Evolutionary conservation across 441 rosid species (phyloP).

Genomic region (Omphalea diandra): DNA sequence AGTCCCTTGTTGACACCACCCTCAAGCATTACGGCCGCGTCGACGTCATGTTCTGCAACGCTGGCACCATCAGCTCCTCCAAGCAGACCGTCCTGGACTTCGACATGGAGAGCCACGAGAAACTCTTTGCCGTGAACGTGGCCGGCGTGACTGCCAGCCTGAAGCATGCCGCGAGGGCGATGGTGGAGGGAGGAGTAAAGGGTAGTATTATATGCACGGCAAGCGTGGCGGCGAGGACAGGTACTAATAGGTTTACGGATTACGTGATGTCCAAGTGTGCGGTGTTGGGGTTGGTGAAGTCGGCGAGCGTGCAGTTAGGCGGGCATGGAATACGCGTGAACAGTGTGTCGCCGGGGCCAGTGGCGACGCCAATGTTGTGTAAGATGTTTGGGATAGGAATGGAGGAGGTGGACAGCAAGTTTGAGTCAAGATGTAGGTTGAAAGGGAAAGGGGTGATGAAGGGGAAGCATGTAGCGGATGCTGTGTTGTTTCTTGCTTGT

Average conservation of each 20-base stretch:
- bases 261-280: conserved; percentile 28
- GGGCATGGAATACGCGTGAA: conserved; percentile 22
- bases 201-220: conserved; percentile 36
- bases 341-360: conserved; percentile 18
- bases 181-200: conserved; percentile 26
- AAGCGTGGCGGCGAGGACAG: conserved; percentile 5
- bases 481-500: conserved; percentile 38
- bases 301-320: conserved; percentile 21
- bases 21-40: conserved; percentile 28
- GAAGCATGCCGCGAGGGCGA: conserved; percentile 37
- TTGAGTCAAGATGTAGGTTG: conserved; percentile 13
- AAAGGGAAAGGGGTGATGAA: conserved; percentile 35
- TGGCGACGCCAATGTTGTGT: conserved; percentile 14
- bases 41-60: conserved; percentile 44
- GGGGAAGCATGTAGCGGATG: conserved; percentile 31
- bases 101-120: conserved; percentile 13
- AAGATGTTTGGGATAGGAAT: neutral
- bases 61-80: conserved; percentile 21
- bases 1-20: conserved; percentile 31
- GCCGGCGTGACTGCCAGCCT: conserved; percentile 29
- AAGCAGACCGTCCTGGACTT: conserved; percentile 31
- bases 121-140: conserved; percentile 24
- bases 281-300: conserved; percentile 20
- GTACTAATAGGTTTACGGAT: neutral
- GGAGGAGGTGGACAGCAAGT: conserved; percentile 17